These are phyloP conservation scores for Plantago ovata DNA, from an alignment of 257 asterid species.

Conservation along the genomic window DNA sequence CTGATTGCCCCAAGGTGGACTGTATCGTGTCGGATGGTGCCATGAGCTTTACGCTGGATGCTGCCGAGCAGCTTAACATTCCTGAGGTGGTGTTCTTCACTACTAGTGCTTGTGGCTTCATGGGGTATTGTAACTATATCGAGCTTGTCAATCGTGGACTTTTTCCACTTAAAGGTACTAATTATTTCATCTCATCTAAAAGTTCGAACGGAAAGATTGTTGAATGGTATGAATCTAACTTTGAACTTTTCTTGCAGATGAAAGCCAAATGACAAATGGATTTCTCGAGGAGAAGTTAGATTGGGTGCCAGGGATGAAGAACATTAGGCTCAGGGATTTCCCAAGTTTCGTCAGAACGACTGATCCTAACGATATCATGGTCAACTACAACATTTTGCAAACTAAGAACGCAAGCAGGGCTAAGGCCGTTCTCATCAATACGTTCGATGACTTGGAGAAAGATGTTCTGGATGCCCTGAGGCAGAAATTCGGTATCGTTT, in stretches of 20 bases:
- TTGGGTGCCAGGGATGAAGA: constrained; percentile 63
- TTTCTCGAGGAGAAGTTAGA: constrained; percentile 41
- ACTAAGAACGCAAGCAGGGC: constrained; percentile 41
- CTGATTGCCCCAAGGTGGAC: constrained; percentile 41
- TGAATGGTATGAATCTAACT: background rate
- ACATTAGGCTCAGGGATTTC: constrained; percentile 52
- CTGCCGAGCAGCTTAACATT: constrained; percentile 47
- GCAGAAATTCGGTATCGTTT: constrained; percentile 30
- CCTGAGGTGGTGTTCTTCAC: constrained; percentile 68
- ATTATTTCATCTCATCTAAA: background rate
- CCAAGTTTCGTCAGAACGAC: constrained; percentile 61
- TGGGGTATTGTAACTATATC: constrained; percentile 40
- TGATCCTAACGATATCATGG: constrained; percentile 52
- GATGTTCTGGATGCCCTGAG: constrained; percentile 44
- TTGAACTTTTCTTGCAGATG: constrained; percentile 29
- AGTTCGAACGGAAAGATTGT: background rate
- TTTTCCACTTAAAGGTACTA: constrained; percentile 51
- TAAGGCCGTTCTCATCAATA: constrained; percentile 45
- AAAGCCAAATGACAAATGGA: constrained; percentile 44
- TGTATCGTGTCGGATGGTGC: constrained; percentile 67
- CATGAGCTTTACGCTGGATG: constrained; percentile 64
- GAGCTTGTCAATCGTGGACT: constrained; percentile 44
- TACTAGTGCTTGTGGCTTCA: constrained; percentile 56
- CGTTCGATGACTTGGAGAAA: constrained; percentile 47
- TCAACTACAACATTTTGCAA: constrained; percentile 43